Base-by-base conservation (phyloP, 371 early-diverging fungal species). In the Parasitella parasitica region DNA sequence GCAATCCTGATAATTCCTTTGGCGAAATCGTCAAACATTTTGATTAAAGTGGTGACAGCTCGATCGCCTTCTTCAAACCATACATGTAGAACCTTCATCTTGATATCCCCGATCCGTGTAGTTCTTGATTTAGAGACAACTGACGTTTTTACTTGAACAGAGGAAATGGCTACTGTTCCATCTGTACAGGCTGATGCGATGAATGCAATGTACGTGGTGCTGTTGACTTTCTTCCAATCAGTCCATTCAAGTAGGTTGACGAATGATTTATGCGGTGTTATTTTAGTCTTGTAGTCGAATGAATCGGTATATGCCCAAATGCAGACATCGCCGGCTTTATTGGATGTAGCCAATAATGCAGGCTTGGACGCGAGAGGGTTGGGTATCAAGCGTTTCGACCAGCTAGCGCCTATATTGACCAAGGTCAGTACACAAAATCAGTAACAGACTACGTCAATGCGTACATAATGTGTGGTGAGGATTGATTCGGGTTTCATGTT, bases 311-410 rank as follows among this genome's bases (percentile, higher is more conserved):
- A 63, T 32, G 57, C 64, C 72, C 70, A 72, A 4, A 75, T 30
- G n/a, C 36, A 50, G 9, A 75, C 16, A 51, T 66, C 61, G 12
- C 76, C 76, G 13, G 57, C 63, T 39, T 72, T 72, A 37, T 75
- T 67, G 0, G 65, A 53, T 18, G 68, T 43, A 15, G 72, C 70
- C 9, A 75, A 26, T 8, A 72, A 7, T 34, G 60, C 54, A 30
- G 64, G 61, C 13, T 64, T 63, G 5, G 54, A 30, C 15, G 35
- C 61, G 9, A 75, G 52, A 15, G 66, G 37, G 32, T 67, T 50
- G 5, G 59, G 15, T 18, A 60, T 36, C 1, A 75, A 48, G 2
- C 38, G 16, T 15, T 64, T 52, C 16, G 76, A 72, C 76, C 76
- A 75, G 6, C 46, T 41, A 22, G 61, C 65, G 38, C 46, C 70